These are phyloP conservation scores for Gnomoniopsis sp. DNA, from an alignment of 2,329 filamentous ascomycete species.

Conservation along the genomic window DNA sequence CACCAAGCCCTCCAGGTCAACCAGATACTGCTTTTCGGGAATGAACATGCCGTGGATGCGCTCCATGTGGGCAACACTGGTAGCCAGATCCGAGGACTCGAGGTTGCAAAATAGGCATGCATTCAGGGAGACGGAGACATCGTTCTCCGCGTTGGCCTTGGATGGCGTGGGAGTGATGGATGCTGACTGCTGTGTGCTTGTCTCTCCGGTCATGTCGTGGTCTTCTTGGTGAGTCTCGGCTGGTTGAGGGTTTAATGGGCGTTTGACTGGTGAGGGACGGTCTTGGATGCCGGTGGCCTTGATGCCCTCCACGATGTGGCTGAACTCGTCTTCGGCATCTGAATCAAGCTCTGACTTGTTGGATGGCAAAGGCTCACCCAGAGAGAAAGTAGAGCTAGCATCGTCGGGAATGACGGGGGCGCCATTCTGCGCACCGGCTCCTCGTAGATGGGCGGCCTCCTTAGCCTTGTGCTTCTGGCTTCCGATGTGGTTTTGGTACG, in stretches of 20 bases:
- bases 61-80: slow-evolving; percentile 86
- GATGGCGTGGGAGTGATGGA: slow-evolving; percentile 21
- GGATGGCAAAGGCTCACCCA: slow-evolving; percentile 70
- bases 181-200: slow-evolving; percentile 34
- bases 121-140: slow-evolving; percentile 38
- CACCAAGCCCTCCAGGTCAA: slow-evolving; percentile 78
- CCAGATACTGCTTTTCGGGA: slow-evolving; percentile 80
- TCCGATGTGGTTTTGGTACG: slow-evolving; percentile 85
- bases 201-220: slow-evolving; percentile 39
- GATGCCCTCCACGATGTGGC: slow-evolving; percentile 72
- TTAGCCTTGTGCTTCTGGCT: slow-evolving; percentile 85
- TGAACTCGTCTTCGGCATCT: slow-evolving; percentile 72
- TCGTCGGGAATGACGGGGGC: slow-evolving; percentile 56
- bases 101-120: slow-evolving; percentile 91
- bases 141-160: slow-evolving; percentile 25
- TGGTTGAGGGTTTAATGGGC: slow-evolving; percentile 49
- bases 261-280: slow-evolving; percentile 48
- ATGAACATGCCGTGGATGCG: slow-evolving; percentile 94
- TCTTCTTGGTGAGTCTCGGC: slow-evolving; percentile 40
- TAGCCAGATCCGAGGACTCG: slow-evolving; percentile 68
- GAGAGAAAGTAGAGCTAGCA: slow-evolving; percentile 79
- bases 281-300: slow-evolving; percentile 56
- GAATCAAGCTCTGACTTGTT: slow-evolving; percentile 53
- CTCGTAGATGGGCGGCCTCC: slow-evolving; percentile 45
- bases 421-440: slow-evolving; percentile 26